These are phyloP conservation scores for Candida suzukii DNA, from an alignment of 805 yeast genomes.

Conservation along the genomic window DNA sequence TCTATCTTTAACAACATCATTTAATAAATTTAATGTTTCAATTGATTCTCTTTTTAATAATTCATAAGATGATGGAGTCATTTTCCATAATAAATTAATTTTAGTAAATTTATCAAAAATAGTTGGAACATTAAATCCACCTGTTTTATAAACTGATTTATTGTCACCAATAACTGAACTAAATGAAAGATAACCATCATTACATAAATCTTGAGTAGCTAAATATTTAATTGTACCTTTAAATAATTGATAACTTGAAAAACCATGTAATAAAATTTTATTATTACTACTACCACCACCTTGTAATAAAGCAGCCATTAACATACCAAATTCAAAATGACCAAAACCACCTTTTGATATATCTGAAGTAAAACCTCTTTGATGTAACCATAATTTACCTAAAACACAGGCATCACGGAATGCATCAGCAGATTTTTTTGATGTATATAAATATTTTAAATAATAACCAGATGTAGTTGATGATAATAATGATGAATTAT, in stretches of 20 bases:
- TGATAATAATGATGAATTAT: constrained; percentile 74
- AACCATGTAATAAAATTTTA: constrained; percentile 75
- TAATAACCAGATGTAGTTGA: constrained; percentile 64
- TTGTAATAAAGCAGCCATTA: constrained; percentile 73
- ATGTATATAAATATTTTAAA: constrained; percentile 67
- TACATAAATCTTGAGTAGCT: constrained; percentile 68
- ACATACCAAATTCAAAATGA: constrained; percentile 76
- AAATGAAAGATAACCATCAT: constrained; percentile 61
- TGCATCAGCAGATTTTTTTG: constrained; percentile 69
- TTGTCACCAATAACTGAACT: constrained; percentile 45
- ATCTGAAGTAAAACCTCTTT: constrained; percentile 69
- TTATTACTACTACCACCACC: constrained; percentile 79
- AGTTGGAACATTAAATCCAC: constrained; percentile 69
- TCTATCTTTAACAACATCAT: constrained; percentile 77
- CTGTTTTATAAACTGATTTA: constrained; percentile 37
- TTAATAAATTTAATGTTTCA: constrained; percentile 59
- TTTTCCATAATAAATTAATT: constrained; percentile 74
- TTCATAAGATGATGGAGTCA: constrained; percentile 62
- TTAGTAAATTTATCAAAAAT: constrained; percentile 70
- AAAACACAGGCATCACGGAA: constrained; percentile 82
- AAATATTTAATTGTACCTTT: constrained; percentile 79
- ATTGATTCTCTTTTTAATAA: constrained; percentile 58
- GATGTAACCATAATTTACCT: constrained; percentile 86
- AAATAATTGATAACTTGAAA: constrained; percentile 88
- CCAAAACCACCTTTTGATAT: constrained; percentile 77